Percentiles rank a stretch among this genome's conserved stretches.
Conservation (phyloP, 257 asterid species). For the Coffea eugenioides region DNA sequence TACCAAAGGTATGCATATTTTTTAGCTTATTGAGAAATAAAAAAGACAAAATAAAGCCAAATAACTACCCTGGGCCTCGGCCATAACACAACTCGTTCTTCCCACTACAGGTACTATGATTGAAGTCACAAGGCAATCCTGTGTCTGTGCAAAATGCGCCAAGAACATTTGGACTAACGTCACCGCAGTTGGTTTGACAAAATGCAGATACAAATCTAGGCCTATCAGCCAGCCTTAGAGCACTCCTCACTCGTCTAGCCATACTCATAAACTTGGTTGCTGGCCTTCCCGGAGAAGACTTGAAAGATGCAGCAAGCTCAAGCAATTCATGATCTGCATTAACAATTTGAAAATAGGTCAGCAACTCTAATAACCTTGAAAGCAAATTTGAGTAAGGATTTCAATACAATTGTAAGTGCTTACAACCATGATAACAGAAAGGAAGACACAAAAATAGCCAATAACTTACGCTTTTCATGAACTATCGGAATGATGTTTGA, state of each 20-base stretch:
- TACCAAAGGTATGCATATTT: background rate
- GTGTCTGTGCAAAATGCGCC: constrained; percentile 96
- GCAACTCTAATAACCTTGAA: background rate
- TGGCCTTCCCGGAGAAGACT: constrained; percentile 63
- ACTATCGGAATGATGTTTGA: constrained; percentile 71
- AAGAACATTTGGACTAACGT: constrained; percentile 97
- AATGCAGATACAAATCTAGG: constrained; percentile 92
- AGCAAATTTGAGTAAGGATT: background rate
- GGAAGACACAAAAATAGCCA: constrained; percentile 9
- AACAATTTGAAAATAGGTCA: constrained; percentile 23
- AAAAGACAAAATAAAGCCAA: background rate
- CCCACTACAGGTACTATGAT: constrained; percentile 96
- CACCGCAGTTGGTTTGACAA: constrained; percentile 99
- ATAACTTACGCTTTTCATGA: constrained; percentile 62
- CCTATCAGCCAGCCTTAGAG: constrained; percentile 64
- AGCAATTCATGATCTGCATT: constrained; percentile 81
- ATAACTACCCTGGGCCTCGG: constrained; percentile 92
- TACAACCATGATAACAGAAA: constrained; percentile 8
- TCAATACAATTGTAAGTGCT: background rate
- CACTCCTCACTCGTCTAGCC: constrained; percentile 87
- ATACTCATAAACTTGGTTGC: constrained; percentile 63
- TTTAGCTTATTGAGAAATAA: background rate
- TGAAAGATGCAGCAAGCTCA: constrained; percentile 85
- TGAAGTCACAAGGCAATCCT: constrained; percentile 95
- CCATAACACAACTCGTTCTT: constrained; percentile 96